Evolutionary conservation across 1,139 yeast species (phyloP).

Genomic region (Barnettozyma hawaiiensis): DNA sequence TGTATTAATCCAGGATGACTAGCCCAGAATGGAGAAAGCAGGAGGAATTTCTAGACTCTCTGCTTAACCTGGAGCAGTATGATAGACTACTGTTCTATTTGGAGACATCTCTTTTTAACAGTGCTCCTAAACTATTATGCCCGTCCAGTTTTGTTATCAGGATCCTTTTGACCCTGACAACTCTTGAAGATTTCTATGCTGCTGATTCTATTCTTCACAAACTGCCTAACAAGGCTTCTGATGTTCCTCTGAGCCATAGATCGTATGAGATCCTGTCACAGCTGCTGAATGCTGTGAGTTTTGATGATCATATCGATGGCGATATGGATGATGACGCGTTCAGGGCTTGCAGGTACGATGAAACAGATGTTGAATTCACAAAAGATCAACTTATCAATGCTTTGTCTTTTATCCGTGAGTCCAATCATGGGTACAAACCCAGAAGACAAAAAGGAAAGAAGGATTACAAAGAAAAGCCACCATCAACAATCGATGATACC

Average conservation of each 20-base stretch:
- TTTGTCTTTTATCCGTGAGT: slow-evolving; percentile 12
- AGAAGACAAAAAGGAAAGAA: slow-evolving; percentile 12
- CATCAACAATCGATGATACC: neutral
- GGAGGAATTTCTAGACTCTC: slow-evolving; percentile 19
- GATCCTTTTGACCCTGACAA: slow-evolving; percentile 21
- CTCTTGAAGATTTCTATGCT: slow-evolving; percentile 20
- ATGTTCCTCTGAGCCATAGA: slow-evolving; percentile 15
- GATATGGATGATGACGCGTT: slow-evolving; percentile 7
- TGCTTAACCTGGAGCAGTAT: slow-evolving; percentile 20
- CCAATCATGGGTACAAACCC: neutral
- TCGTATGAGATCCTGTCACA: slow-evolving; percentile 15
- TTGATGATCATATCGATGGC: slow-evolving; percentile 1
- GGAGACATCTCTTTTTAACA: slow-evolving; percentile 18
- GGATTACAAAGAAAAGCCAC: slow-evolving; percentile 11
- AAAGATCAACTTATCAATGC: slow-evolving; percentile 11
- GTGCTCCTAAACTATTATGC: slow-evolving; percentile 17
- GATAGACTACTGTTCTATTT: slow-evolving; percentile 20
- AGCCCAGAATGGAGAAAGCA: slow-evolving; percentile 12
- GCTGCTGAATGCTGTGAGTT: slow-evolving; percentile 13
- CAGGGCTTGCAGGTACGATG: slow-evolving; percentile 2
- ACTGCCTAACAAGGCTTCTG: slow-evolving; percentile 6
- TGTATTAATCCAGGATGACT: neutral
- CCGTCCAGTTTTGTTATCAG: slow-evolving; percentile 20
- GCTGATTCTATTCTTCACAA: slow-evolving; percentile 15
- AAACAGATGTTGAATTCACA: slow-evolving; percentile 10